These are phyloP conservation scores for Prunus salicina DNA, from an alignment of 306 rosid species.

Conservation along the genomic window DNA sequence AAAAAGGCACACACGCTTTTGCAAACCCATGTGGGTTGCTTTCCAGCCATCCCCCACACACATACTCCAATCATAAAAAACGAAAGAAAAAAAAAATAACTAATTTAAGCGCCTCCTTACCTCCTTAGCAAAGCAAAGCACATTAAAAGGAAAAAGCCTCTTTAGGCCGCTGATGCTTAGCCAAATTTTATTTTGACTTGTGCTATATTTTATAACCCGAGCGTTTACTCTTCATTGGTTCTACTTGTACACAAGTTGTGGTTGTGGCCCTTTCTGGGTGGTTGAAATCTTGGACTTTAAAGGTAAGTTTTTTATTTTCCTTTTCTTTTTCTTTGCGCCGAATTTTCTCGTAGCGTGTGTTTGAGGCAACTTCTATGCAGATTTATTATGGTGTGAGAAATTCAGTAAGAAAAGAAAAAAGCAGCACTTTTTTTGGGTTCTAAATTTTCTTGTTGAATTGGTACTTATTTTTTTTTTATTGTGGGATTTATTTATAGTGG, in stretches of 20 bases:
- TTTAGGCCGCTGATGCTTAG: not conserved
- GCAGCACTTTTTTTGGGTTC: constrained; percentile 13
- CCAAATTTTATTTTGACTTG: constrained; percentile 22
- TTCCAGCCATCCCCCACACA: constrained; percentile 32
- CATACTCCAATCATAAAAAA: not conserved
- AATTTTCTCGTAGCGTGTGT: constrained; percentile 31
- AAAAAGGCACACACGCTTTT: constrained; percentile 29
- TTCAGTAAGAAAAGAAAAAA: constrained; percentile 21
- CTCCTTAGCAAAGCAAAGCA: not conserved
- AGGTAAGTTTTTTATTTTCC: constrained; percentile 24
- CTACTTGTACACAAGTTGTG: constrained; percentile 10
- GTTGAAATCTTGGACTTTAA: constrained; percentile 24
- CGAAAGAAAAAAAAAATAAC: not conserved
- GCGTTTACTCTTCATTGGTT: constrained; percentile 22
- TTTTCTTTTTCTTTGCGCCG: constrained; percentile 1
- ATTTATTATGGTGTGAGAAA: constrained; percentile 21
- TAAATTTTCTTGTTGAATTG: constrained; percentile 1
- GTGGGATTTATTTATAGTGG: not conserved
- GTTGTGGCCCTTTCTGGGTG: constrained; percentile 18
- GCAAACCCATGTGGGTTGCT: constrained; percentile 54
- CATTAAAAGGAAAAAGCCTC: not conserved
- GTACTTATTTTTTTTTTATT: not conserved
- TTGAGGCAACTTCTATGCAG: constrained; percentile 21
- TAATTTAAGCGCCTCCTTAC: not conserved
- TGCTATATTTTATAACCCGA: constrained; percentile 4